Percentiles rank a stretch among this genome's conserved stretches.
phyloP scores from a whole-genome alignment of 495 filamentous ascomycete genomes.

The Penicillium cataractarum region DNA sequence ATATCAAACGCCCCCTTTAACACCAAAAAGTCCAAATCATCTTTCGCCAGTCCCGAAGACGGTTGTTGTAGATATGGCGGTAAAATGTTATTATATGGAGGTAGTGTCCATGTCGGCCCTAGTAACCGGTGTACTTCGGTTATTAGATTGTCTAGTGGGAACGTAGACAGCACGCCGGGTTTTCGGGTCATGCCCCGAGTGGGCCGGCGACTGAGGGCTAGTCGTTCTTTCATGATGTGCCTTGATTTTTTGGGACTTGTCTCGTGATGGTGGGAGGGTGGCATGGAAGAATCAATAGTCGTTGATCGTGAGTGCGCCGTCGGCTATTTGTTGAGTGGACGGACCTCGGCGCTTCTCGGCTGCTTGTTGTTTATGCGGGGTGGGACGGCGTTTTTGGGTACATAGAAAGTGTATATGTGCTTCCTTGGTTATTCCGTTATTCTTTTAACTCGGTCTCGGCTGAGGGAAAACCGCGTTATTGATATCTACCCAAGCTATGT shows the following conservation, averaged over 20 bases:
- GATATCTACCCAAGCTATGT: no score
- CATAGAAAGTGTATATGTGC: no score
- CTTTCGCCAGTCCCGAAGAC: not conserved
- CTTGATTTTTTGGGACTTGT: not conserved
- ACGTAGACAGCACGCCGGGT: slow-evolving; percentile 12
- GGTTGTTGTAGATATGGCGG: slow-evolving; percentile 10
- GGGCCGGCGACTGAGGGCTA: not conserved
- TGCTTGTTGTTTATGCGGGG: not conserved
- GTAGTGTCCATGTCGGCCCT: slow-evolving; percentile 15
- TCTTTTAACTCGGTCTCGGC: no score
- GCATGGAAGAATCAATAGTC: not conserved
- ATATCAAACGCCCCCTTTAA: slow-evolving; percentile 18
- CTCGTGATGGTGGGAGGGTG: not conserved
- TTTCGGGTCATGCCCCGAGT: slow-evolving; percentile 16
- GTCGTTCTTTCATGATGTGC: slow-evolving; percentile 13
- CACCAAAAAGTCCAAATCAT: slow-evolving; percentile 14
- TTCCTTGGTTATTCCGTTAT: no score
- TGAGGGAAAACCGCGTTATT: no score
- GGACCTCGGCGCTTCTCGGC: slow-evolving; percentile 13
- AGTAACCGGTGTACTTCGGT: slow-evolving; percentile 18
- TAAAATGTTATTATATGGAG: slow-evolving; percentile 14
- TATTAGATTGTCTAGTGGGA: slow-evolving; percentile 14
- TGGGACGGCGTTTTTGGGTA: not conserved
- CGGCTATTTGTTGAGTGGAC: not conserved
- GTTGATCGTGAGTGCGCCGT: not conserved